These are phyloP conservation scores for Grosmannia penicillata DNA, from an alignment of 2,329 filamentous ascomycete genomes.

Conservation along the genomic window DNA sequence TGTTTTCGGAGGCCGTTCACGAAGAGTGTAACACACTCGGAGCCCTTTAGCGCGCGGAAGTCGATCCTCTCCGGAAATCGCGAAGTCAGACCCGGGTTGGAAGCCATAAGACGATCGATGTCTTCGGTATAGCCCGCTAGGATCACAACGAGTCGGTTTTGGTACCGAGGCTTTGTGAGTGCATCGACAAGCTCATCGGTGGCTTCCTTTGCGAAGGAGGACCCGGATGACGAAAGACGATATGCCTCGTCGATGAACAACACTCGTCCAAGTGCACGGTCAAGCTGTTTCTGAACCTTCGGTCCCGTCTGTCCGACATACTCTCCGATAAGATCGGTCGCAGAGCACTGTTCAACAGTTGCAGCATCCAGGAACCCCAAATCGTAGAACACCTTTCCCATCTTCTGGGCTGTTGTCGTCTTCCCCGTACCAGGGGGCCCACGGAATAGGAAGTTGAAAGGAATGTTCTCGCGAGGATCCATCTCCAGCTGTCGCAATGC, in stretches of 20 bases:
- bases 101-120: constrained; percentile 46
- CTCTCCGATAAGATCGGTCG: constrained; percentile 52
- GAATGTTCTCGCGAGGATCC: constrained; percentile 42
- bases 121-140: constrained; percentile 54
- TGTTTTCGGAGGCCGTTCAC: constrained; percentile 14
- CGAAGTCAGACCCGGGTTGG: constrained; percentile 48
- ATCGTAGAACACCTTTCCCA: constrained; percentile 63
- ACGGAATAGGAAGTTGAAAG: constrained; percentile 55
- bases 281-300: constrained; percentile 44
- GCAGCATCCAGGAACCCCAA: constrained; percentile 49
- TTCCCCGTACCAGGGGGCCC: constrained; percentile 51
- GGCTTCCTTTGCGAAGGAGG: constrained; percentile 41
- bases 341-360: constrained; percentile 46
- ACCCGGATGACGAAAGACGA: constrained; percentile 31
- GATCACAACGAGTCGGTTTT: constrained; percentile 48
- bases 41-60: constrained; percentile 31
- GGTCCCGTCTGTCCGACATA: constrained; percentile 57
- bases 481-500: constrained; percentile 34
- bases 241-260: constrained; percentile 64
- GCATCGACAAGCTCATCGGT: constrained; percentile 38
- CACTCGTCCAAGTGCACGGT: constrained; percentile 48
- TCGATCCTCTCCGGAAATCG: constrained; percentile 48
- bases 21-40: constrained; percentile 31
- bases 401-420: constrained; percentile 56
- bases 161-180: constrained; percentile 39